Evolutionary conservation across 1,139 yeast species (phyloP), one percentile per base, ranked within the genome.

Genomic region (Geotrichum carabidarum): DNA sequence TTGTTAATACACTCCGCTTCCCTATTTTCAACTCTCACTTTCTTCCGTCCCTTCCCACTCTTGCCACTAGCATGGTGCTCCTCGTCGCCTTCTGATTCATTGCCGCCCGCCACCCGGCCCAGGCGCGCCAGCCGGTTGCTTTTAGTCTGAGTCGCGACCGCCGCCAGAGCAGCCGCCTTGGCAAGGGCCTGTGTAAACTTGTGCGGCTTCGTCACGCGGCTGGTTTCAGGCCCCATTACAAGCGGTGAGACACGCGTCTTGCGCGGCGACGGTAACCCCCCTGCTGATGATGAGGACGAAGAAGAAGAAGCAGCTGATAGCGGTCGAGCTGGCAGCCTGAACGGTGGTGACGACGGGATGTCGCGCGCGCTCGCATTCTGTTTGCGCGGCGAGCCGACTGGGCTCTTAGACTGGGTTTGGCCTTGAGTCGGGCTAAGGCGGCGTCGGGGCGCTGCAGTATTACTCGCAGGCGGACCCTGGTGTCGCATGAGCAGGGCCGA

Each of bases 1-100:
- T 55, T 55, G 37, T 53, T 55, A n/a, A 55, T 52, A 41, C 57
- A 55, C 38, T 55, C 57, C 2, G 52, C 57, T 44, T 51, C 57
- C 12, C 55, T 31, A 31, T 45, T 53, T n/a, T 48, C 55, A 4
- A 53, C 55, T 14, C 15, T 42, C 9, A 17, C 32, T 11, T 43
- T 27, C 9, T 8, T 12, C n/a, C 12, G 50, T 4, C 34, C n/a
- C 18, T 36, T 34, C 3, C 46, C 36, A 12, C 9, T 38, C 22
- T 14, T 47, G 27, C 27, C 34, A 14, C 14, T 34, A 35, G 37
- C 38, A 35, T 27, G 15, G 30, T n/a, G 18, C 4, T 12, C 14
- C 14, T 12, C n/a, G 6, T 35, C 14, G 38, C 4, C 14, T 18
- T 11, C 14, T 38, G 43, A 15, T 22, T 22, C 27, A 22, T 22